Evolutionary conservation across 768 basidiomycete species (phyloP).

Genomic region (Tulasnella sp.): DNA sequence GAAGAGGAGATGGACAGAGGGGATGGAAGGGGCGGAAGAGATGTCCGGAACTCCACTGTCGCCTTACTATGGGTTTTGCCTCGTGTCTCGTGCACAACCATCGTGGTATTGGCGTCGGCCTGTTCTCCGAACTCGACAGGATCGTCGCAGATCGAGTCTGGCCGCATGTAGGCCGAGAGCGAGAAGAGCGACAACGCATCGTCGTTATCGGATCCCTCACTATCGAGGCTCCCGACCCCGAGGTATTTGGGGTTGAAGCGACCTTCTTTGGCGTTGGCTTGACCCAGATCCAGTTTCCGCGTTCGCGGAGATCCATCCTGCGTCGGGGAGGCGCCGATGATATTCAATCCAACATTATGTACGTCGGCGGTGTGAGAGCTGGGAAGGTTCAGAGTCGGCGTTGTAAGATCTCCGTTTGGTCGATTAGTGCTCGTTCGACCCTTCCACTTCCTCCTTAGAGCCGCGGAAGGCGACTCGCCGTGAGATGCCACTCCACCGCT

Average conservation of each 20-base stretch:
- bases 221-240: neutral
- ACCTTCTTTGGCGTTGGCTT: too few relatives aligned
- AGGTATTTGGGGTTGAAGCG: neutral
- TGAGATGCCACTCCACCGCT: neutral
- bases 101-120: neutral
- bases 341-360: neutral
- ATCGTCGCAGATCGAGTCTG: neutral
- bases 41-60: neutral
- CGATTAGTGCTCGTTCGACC: neutral
- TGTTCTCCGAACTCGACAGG: neutral
- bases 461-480: neutral
- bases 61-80: neutral
- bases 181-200: slow-evolving; percentile 7
- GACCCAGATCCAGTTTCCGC: neutral
- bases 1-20: neutral
- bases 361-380: neutral
- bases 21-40: neutral
- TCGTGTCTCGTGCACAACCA: neutral
- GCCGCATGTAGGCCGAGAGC: slow-evolving; percentile 6
- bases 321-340: neutral
- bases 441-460: neutral
- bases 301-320: neutral
- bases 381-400: neutral
- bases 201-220: neutral
- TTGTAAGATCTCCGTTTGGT: neutral